phyloP scores from a whole-genome alignment of 768 basidiomycete species.

The Lactarius sp. region DNA sequence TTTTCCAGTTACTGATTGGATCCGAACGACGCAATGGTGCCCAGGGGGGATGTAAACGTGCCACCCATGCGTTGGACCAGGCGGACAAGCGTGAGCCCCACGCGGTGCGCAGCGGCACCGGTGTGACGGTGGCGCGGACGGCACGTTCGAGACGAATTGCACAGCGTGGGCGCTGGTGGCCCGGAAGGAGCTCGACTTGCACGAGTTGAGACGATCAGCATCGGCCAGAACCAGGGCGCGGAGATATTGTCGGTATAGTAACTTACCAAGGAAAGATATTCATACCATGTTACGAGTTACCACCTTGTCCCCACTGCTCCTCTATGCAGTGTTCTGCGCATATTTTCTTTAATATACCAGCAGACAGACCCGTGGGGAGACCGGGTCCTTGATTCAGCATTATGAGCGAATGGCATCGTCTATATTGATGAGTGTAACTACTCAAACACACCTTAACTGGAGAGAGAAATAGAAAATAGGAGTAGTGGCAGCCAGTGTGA shows the following conservation, averaged over 20 bases:
- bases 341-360: no score
- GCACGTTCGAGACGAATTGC: constrained; percentile 38
- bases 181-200: constrained; percentile 59
- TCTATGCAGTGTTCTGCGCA: not conserved
- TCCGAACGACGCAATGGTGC: constrained; percentile 53
- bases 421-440: no score
- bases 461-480: no score
- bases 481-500: no score
- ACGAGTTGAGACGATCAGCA: constrained; percentile 71
- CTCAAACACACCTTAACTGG: no score
- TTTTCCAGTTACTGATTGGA: constrained; percentile 14
- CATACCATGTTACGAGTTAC: constrained; percentile 58
- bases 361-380: no score
- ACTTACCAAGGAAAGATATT: constrained; percentile 66
- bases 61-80: no score
- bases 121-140: no score
- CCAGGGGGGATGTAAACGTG: constrained; percentile 14
- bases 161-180: constrained; percentile 54
- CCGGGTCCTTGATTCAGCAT: no score
- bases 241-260: constrained; percentile 65
- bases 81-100: no score
- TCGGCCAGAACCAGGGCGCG: constrained; percentile 71
- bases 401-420: no score
- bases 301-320: not conserved
- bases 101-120: no score